A percentile compares a stretch with the other conserved stretches of the same genome.
Evolutionary conservation across 345 rosid genomes (phyloP).

Genomic region (Euphorbia tirucalli): DNA sequence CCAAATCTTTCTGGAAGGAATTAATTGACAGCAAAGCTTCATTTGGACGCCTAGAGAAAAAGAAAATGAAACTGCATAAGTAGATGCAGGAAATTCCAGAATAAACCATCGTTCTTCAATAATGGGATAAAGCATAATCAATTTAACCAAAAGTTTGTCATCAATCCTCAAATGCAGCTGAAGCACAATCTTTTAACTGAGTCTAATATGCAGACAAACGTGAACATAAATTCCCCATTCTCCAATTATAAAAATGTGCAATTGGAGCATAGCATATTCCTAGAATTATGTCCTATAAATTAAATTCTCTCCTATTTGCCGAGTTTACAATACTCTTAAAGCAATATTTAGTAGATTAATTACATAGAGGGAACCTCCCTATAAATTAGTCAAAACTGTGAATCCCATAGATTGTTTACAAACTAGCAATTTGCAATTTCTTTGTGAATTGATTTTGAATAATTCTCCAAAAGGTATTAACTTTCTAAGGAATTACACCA

Average conservation of each 20-base stretch:
- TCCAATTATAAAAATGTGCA: no score
- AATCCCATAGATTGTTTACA: not conserved
- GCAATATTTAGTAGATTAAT: not conserved
- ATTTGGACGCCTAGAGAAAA: constrained; percentile 74
- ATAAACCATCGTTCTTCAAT: not conserved
- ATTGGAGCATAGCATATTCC: no score
- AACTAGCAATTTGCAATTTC: not conserved
- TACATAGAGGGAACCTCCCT: not conserved
- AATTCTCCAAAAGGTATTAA: not conserved
- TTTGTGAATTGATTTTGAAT: not conserved
- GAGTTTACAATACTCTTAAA: not conserved
- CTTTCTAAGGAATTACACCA: not conserved
- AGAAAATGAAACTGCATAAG: not conserved
- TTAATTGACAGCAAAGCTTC: constrained; percentile 95
- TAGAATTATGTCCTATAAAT: not conserved
- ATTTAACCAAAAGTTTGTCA: not conserved
- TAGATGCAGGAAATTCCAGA: not conserved
- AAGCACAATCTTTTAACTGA: not conserved
- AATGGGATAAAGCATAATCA: not conserved
- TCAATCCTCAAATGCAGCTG: not conserved
- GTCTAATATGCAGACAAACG: not conserved
- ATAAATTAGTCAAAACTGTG: not conserved
- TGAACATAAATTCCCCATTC: no score
- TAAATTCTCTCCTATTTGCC: not conserved
- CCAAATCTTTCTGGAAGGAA: constrained; percentile 92